phyloP scores from a whole-genome alignment of 352 stramenopile genomes.

The Pythium apleroticum region DNA sequence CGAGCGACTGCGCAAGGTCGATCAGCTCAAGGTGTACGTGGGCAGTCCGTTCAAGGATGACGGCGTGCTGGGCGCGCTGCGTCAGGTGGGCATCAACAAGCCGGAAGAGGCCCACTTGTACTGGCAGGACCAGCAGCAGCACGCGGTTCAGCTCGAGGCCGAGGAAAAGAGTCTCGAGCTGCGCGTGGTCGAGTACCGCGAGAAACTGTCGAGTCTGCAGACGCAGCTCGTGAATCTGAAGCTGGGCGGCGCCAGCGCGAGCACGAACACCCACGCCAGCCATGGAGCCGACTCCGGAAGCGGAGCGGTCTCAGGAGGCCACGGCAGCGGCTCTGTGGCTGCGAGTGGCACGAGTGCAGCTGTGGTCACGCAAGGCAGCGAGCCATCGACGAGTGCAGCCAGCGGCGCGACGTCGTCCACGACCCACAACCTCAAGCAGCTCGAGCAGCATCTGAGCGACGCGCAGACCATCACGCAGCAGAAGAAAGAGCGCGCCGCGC shows the following conservation, averaged over 20 bases:
- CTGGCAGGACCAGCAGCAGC: constrained; percentile 79
- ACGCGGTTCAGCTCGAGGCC: constrained; percentile 62
- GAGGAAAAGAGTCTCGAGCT: constrained; percentile 64
- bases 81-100: constrained; percentile 79
- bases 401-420: constrained; percentile 13
- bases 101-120: constrained; percentile 69
- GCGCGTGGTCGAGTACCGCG: constrained; percentile 56
- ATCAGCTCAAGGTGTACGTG: constrained; percentile 69
- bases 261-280: constrained; percentile 8
- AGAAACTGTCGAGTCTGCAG: constrained; percentile 58
- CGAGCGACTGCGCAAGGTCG: constrained; percentile 53
- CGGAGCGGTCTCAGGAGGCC: background rate
- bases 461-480: constrained; percentile 49
- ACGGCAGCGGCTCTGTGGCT: background rate
- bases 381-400: constrained; percentile 8
- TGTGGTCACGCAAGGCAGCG: constrained; percentile 9
- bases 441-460: constrained; percentile 67
- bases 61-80: constrained; percentile 63
- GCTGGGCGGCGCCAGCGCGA: constrained; percentile 44
- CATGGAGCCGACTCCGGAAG: constrained; percentile 5
- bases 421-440: constrained; percentile 55
- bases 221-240: constrained; percentile 71
- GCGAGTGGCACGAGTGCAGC: background rate
- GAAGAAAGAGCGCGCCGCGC: constrained; percentile 64
- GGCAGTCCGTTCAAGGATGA: constrained; percentile 73